Percentiles rank a stretch among this genome's conserved stretches.
These are phyloP conservation scores for Bipolaris zeicola DNA, from an alignment of 2,329 filamentous ascomycete genomes.

Conservation along the genomic window DNA sequence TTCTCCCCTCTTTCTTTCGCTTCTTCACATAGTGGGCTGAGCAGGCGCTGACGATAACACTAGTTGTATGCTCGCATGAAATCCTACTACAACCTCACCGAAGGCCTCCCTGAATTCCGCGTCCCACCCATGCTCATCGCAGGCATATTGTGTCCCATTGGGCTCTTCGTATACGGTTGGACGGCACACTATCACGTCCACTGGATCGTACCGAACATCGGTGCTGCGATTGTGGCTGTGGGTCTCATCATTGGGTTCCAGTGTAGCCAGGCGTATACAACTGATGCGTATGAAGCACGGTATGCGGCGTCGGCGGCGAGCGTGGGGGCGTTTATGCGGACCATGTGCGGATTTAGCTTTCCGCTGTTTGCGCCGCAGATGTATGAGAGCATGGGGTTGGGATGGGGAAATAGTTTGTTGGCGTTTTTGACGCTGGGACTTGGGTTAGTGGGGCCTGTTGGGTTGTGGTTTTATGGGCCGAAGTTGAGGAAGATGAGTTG, in stretches of 20 bases:
- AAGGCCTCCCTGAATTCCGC: conserved; percentile 51
- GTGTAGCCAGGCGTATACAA: conserved; percentile 66
- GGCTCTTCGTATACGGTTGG: conserved; percentile 61
- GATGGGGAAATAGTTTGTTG: conserved; percentile 63
- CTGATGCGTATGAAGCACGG: conserved; percentile 63
- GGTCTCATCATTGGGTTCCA: conserved; percentile 61
- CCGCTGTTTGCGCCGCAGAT: conserved; percentile 63
- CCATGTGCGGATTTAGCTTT: conserved; percentile 60
- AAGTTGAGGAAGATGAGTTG: conserved; percentile 35
- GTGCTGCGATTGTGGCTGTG: conserved; percentile 55
- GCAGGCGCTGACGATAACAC: background rate
- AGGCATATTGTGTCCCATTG: conserved; percentile 56
- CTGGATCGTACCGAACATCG: conserved; percentile 62
- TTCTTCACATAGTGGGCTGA: no score
- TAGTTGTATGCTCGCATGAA: conserved; percentile 36
- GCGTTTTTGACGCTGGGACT: conserved; percentile 57
- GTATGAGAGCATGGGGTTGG: conserved; percentile 63
- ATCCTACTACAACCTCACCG: conserved; percentile 26
- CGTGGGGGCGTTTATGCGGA: conserved; percentile 63
- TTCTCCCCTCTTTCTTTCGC: background rate
- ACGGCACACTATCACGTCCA: conserved; percentile 58
- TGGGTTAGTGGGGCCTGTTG: conserved; percentile 57
- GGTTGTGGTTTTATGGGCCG: conserved; percentile 51
- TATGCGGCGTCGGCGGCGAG: conserved; percentile 58
- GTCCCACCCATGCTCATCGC: conserved; percentile 62